Base-by-base conservation (phyloP, 2,329 filamentous ascomycete species). In the Ophiostoma pallidulum region DNA sequence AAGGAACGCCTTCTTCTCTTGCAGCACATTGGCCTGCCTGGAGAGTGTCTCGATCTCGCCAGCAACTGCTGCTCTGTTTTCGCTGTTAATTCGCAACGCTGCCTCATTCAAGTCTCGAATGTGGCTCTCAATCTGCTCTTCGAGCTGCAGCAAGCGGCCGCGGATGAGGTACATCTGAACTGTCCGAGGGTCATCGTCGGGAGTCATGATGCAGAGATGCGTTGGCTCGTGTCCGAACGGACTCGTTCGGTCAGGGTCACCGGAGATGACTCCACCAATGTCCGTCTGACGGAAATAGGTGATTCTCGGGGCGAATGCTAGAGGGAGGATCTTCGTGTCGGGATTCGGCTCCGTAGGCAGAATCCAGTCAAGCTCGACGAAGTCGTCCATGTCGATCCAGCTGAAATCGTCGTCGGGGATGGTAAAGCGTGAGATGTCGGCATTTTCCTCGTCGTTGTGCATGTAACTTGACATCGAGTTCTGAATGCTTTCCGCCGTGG, bases 301-400 rank as follows among this genome's bases (percentile, higher is more conserved):
- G 59, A 98, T 86, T 1, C 92, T 80, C n/a, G 92, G 94, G 18
- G 91, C 87, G 58, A 83, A 97, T 0, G 86, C 90, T 8, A 98
- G 74, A 0, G 94, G 94, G 46, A 98, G 67, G 39, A 98, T 98
- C 63, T 92, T 90, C 1, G 91, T 97, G 56, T 94, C 84, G 1
- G 91, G 90, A 55, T 95, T 94, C 28, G 84, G 80, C 60, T 94
- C 87, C 13, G 87, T 84, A 0, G 91, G 91, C 20, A 96, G 67
- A 46, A 95, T 90, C 91, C 91, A 97, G 62, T 96, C 94, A 19
- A 98, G 70, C 63, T 98, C 92, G 26, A 98, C 90, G 65, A 98
- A 98, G 62, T 98, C 92, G 61, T 98, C 92, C 89, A 98, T 97
- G 60, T 98, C 92, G 53, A 98, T 90, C 92, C 92, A 98, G 47